Evolutionary conservation across 2,329 filamentous ascomycete species (phyloP).

Genomic region (Diaporthe nobilis): DNA sequence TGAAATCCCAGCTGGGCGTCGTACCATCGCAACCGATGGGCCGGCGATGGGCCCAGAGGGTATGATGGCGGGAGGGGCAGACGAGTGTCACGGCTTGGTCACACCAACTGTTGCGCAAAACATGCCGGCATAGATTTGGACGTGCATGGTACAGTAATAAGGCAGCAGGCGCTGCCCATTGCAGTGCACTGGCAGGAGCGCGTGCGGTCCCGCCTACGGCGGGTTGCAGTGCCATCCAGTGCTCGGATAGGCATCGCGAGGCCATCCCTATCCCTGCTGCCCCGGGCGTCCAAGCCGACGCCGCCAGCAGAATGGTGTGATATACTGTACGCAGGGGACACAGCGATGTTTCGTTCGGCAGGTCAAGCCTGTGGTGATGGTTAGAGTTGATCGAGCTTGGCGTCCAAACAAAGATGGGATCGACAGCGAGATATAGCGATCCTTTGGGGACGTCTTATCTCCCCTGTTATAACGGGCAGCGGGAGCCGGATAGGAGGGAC

Average conservation of each 20-base stretch:
- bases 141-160: conserved; percentile 20
- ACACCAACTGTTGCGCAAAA: conserved; percentile 35
- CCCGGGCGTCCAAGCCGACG: conserved; percentile 29
- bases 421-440: conserved; percentile 35
- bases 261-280: conserved; percentile 19
- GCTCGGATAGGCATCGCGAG: conserved; percentile 23
- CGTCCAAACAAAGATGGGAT: conserved; percentile 39
- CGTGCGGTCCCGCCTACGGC: conserved; percentile 2
- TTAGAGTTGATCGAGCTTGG: conserved; percentile 39
- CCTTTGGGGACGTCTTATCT: conserved; percentile 34
- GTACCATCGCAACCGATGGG: conserved; percentile 23
- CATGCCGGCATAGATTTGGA: conserved; percentile 37
- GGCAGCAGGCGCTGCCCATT: conserved; percentile 35
- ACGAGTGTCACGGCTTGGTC: conserved; percentile 26
- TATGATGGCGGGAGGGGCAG: conserved; percentile 28
- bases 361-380: conserved; percentile 25
- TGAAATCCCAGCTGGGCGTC: conserved; percentile 21
- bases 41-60: conserved; percentile 15
- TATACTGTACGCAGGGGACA: conserved; percentile 5
- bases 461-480: conserved; percentile 26
- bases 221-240: conserved; percentile 23
- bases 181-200: conserved; percentile 16
- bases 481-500: conserved; percentile 23
- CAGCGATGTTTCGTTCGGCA: conserved; percentile 26
- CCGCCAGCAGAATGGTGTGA: conserved; percentile 13